Percentiles rank a stretch among this genome's conserved stretches.
These are phyloP conservation scores for Kuraishia piskuri DNA, from an alignment of 805 yeast species.

Conservation along the genomic window DNA sequence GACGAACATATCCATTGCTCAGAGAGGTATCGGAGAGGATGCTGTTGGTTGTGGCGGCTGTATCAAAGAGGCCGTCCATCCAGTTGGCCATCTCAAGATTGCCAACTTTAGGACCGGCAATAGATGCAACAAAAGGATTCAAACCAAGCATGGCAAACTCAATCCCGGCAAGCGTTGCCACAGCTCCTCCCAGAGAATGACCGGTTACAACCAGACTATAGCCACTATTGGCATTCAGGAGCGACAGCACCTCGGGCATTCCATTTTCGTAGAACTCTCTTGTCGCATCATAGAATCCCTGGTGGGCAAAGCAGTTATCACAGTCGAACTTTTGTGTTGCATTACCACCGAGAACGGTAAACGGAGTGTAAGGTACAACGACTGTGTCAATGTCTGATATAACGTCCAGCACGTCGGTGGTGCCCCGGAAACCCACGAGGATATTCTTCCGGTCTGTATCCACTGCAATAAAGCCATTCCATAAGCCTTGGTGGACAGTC, in stretches of 20 bases:
- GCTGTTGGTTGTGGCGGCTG: conserved; percentile 21
- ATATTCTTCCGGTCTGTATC: conserved; percentile 24
- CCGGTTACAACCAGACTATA: conserved; percentile 52
- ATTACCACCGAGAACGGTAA: conserved; percentile 11
- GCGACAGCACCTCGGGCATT: conserved; percentile 24
- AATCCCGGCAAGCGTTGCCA: conserved; percentile 53
- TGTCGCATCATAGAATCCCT: conserved; percentile 49
- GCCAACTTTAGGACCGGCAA: conserved; percentile 61
- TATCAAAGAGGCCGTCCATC: conserved; percentile 41
- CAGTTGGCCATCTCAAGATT: conserved; percentile 39
- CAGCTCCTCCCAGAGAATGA: conserved; percentile 73
- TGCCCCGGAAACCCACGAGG: conserved; percentile 53
- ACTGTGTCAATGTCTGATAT: conserved; percentile 42
- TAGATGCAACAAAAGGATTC: conserved; percentile 46
- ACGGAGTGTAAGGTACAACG: conserved; percentile 40
- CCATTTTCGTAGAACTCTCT: conserved; percentile 30
- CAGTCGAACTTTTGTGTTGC: conserved; percentile 26
- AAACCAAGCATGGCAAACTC: conserved; percentile 49
- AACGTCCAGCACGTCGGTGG: conserved; percentile 56
- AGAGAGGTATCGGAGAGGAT: conserved; percentile 17
- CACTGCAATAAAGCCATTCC: conserved; percentile 1
- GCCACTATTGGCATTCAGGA: conserved; percentile 30
- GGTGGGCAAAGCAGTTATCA: conserved; percentile 48
- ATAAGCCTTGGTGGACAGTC: not conserved
- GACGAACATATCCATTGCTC: conserved; percentile 38